Evolutionary conservation across 495 filamentous ascomycete species (phyloP).

Genomic region (Pseudoneurospora amorphoporcata): DNA sequence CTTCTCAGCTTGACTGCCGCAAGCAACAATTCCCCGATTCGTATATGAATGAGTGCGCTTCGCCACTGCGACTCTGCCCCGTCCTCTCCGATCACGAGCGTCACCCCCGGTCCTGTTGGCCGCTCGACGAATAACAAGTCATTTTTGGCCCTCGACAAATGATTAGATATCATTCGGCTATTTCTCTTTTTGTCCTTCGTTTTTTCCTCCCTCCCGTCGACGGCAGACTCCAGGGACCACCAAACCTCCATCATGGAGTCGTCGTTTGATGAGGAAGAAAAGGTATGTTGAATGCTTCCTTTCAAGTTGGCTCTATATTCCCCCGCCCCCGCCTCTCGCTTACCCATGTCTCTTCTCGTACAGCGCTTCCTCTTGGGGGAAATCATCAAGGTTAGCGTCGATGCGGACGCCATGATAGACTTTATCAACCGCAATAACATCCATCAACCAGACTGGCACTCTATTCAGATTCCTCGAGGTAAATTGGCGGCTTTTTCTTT

Average conservation of each 20-base stretch:
- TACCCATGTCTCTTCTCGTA: constrained; percentile 2
- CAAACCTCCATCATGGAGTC: constrained; percentile 31
- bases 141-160: constrained; percentile 27
- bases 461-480: constrained; percentile 39
- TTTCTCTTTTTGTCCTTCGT: constrained; percentile 18
- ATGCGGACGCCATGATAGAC: constrained; percentile 37
- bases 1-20: neutral
- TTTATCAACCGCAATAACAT: constrained; percentile 34
- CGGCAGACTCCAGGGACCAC: constrained; percentile 16
- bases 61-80: constrained; percentile 20
- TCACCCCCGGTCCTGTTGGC: constrained; percentile 1
- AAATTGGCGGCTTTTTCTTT: constrained; percentile 10
- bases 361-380: constrained; percentile 47
- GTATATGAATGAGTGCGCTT: constrained; percentile 16
- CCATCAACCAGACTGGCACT: constrained; percentile 30
- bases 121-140: constrained; percentile 12
- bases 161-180: constrained; percentile 20
- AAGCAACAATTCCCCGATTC: neutral
- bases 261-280: constrained; percentile 38
- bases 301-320: constrained; percentile 2
- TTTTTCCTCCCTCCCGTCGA: constrained; percentile 15
- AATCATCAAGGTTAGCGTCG: constrained; percentile 41
- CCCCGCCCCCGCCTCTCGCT: constrained; percentile 3
- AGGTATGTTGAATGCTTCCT: constrained; percentile 24
- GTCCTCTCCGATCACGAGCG: constrained; percentile 18